Evolutionary conservation across 1,284 basidiomycete genomes (phyloP), one percentile per base, ranked within the genome.

Genomic region (Fomitopsis betulina): DNA sequence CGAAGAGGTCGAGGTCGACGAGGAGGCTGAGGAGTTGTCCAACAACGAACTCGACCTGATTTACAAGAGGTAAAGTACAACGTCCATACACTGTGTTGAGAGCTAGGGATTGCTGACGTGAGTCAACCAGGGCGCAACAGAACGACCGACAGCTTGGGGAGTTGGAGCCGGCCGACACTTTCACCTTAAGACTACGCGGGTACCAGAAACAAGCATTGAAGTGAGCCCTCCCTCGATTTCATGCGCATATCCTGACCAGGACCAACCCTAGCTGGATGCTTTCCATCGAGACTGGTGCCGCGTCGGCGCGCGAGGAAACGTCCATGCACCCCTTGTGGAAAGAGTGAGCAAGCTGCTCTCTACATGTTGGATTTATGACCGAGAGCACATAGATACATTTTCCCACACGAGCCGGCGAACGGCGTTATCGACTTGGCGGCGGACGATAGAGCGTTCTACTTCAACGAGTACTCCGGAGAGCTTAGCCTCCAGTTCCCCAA

Each of bases 251-350:
- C 19, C n/a, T 58, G 45, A 59, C 43, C 51, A 30, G 2, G 19
- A 45, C 19, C 35, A 47, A 7, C 5, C 13, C 10, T 23, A 93
- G 92, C 42, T 99, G 96, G 96, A 96, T 98, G 95, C 79, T 86
- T 62, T 91, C 88, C 1, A 82, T 96, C 63, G 96, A 98, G 74
- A 84, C 79, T 0, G 90, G 88, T 2, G 79, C 84, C 23, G 76
- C 79, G 60, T 84, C 87, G 54, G 87, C 88, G 19, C 83, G 92
- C 53, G 85, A 92, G 64, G 80, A 83, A 1, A 72, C 79, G 7
- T 87, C 90, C 1, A 87, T 98, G 79, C 94, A 99, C 74, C 96
- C 96, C 0, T 73, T 99, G 10, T 99, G 96, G 96, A 91, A 92
- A 75, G 87, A 94, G 91, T 97, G 73, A 70, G 85, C 74, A 13